Percentiles rank a stretch among this genome's conserved stretches.
Conservation (phyloP, 1,284 basidiomycete species). For the Athelia psychrophila region DNA sequence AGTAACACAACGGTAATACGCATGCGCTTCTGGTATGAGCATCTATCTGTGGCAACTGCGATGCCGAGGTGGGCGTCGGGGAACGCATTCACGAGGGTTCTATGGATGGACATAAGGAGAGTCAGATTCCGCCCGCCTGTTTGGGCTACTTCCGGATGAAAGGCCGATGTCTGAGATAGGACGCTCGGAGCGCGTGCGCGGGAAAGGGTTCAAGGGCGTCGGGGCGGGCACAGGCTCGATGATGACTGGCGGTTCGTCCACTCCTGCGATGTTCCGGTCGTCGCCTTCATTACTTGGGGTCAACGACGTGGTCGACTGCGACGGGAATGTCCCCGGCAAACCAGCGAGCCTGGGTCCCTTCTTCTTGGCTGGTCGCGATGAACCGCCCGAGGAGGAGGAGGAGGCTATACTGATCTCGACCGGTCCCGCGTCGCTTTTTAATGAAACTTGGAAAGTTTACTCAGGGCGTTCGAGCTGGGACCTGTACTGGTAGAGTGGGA, state of each 20-base stretch:
- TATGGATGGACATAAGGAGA: too few relatives aligned
- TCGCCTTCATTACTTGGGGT: too few relatives aligned
- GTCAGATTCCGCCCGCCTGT: constrained; percentile 8
- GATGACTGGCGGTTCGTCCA: not conserved
- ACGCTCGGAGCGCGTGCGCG: not conserved
- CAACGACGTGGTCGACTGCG: too few relatives aligned
- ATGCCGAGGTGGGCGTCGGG: constrained; percentile 83
- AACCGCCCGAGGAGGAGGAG: constrained; percentile 31
- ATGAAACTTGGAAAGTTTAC: constrained; percentile 67
- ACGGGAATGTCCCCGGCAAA: not conserved
- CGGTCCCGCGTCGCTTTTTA: constrained; percentile 61
- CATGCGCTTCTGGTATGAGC: constrained; percentile 83
- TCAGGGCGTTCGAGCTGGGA: constrained; percentile 11
- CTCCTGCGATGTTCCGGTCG: not conserved
- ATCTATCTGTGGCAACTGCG: constrained; percentile 79
- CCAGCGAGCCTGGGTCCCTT: not conserved
- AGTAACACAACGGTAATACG: too few relatives aligned
- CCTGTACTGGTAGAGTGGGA: not conserved
- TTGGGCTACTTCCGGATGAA: not conserved
- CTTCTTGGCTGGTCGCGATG: constrained; percentile 9
- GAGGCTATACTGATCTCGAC: constrained; percentile 51
- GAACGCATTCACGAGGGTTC: constrained; percentile 77
- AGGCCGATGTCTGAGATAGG: not conserved
- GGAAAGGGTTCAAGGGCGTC: not conserved
- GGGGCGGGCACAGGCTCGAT: not conserved